Evolutionary conservation across 148 eudicot genomes (phyloP), one percentile per base, ranked within the genome.

Genomic region (Diospyros kaki): DNA sequence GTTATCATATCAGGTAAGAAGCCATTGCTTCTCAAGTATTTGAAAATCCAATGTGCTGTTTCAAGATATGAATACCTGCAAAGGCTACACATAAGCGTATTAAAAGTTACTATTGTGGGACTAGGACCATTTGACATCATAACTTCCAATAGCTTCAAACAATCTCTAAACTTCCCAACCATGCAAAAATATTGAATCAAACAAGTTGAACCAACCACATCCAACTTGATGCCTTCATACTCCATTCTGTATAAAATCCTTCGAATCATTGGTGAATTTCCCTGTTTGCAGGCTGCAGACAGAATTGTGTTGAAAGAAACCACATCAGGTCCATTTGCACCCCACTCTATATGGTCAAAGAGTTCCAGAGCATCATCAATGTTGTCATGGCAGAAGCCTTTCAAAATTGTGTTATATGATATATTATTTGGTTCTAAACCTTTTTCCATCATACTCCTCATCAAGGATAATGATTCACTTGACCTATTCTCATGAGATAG

Each of bases 241-340:
- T 85, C 80, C 92, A 88, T 83, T 62, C 79, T 66, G 73, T 74
- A 46, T 40, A 84, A 71, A 58, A 90, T 71, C 78, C 77, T 76
- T n/a, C 53, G 59, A 58, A 90, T 64, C 75, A 86, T 69, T 17
- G 80, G 40, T 58, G 76, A 60, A 76, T 88, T 52, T 41, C 81
- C 66, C 64, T 69, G 64, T 73, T 82, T 88, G 79, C 90, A 83
- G 13, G 92, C 95, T 38, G 76, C 77, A 63, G 88, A 86, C 65
- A 90, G 60, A 61, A 90, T 76, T 59, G 86, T 88, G 71, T 86
- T 88, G 61, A 83, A 82, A 2, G 95, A 88, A 40, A 88, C 65
- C 28, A 76, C 53, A 73, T 88, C 86, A 41, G 91, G 88, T 45
- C 82, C 86, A 62, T 74, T 62, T 56, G 65, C 38, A 1, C 78